These are phyloP conservation scores for Solanum piurae DNA, from an alignment of 257 asterid genomes.

Conservation along the genomic window DNA sequence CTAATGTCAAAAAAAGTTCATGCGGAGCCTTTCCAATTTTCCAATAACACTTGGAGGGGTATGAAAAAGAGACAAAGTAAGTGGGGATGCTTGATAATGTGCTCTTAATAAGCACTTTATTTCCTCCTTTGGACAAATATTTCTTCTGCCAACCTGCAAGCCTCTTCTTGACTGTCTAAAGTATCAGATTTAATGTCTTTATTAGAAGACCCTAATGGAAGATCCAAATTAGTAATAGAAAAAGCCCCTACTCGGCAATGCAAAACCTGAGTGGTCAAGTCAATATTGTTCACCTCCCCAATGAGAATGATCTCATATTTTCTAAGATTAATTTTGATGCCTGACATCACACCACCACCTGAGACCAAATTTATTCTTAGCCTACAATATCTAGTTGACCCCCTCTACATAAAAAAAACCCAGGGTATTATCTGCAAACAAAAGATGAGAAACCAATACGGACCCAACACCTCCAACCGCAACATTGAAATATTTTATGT, in stretches of 20 bases:
- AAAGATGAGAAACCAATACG: background rate
- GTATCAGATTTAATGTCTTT: background rate
- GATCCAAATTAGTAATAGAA: background rate
- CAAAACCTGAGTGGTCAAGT: background rate
- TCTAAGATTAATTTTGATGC: background rate
- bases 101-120: background rate
- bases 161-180: background rate
- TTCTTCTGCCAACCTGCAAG: background rate
- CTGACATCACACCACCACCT: background rate
- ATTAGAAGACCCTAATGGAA: background rate
- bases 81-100: background rate
- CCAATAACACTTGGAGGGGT: background rate
- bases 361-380: background rate
- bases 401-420: background rate
- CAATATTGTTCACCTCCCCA: background rate
- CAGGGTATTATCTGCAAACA: background rate
- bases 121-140: background rate
- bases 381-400: background rate
- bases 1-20: background rate
- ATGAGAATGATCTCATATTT: background rate
- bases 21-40: background rate
- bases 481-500: background rate
- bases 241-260: background rate
- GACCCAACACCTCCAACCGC: background rate
- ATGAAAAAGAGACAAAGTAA: background rate